These are phyloP conservation scores for Pseudocercospora eumusae DNA, from an alignment of 2,329 filamentous ascomycete genomes.

Conservation along the genomic window DNA sequence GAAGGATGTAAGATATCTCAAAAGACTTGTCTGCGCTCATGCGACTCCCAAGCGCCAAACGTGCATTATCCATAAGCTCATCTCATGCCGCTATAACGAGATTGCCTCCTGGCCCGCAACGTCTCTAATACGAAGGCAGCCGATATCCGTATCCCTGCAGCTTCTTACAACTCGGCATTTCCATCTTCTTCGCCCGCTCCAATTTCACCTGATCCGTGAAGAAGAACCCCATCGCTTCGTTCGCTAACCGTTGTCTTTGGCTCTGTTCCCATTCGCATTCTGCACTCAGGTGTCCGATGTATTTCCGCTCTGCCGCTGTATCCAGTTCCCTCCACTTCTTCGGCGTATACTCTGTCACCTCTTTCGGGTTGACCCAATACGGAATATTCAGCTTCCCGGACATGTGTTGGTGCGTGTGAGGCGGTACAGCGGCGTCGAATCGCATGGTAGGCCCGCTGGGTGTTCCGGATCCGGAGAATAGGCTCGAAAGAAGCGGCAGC, in stretches of 20 bases:
- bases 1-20: background rate
- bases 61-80: background rate
- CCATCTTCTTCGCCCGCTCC: conserved; percentile 65
- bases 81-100: background rate
- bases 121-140: conserved; percentile 21
- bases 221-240: conserved; percentile 86
- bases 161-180: conserved; percentile 61
- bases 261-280: conserved; percentile 75
- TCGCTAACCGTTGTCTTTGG: conserved; percentile 65
- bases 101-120: background rate
- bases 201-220: conserved; percentile 78
- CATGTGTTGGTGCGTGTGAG: conserved; percentile 71
- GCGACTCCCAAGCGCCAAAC: background rate
- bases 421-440: conserved; percentile 70
- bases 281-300: conserved; percentile 65
- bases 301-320: conserved; percentile 71
- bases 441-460: conserved; percentile 68
- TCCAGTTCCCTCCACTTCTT: conserved; percentile 75
- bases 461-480: conserved; percentile 67
- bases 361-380: conserved; percentile 81
- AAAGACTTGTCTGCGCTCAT: background rate
- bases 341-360: conserved; percentile 69
- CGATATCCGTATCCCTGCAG: conserved; percentile 53
- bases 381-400: conserved; percentile 71
- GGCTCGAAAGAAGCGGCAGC: conserved; percentile 74